A percentile compares a stretch with the other conserved stretches of the same genome.
These are phyloP conservation scores for Allantophomopsis cytisporea DNA, from an alignment of 2,329 filamentous ascomycete genomes.

Conservation along the genomic window DNA sequence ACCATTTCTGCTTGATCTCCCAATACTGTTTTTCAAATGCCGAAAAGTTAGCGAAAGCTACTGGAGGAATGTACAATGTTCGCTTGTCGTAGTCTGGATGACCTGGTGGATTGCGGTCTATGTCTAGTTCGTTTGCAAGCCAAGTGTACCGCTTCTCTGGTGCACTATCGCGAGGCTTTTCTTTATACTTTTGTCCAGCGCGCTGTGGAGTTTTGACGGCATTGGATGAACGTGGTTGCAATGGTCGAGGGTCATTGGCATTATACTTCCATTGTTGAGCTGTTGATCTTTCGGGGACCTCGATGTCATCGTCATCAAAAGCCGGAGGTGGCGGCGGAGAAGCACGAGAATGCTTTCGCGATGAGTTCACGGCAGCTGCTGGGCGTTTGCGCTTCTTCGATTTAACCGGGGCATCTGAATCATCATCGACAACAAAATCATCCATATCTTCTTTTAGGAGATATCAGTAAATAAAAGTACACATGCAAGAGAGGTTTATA, in stretches of 20 bases:
- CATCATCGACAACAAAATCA: conserved; percentile 74
- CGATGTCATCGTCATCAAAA: conserved; percentile 26
- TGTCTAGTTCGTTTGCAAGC: conserved; percentile 76
- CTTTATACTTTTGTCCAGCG: conserved; percentile 24
- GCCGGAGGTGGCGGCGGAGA: conserved; percentile 31
- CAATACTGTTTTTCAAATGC: conserved; percentile 98
- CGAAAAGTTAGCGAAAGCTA: conserved; percentile 71
- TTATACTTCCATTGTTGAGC: conserved; percentile 74
- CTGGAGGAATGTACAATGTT: conserved; percentile 78
- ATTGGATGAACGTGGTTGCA: conserved; percentile 29
- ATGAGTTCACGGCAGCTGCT: conserved; percentile 28
- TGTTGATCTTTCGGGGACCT: conserved; percentile 51
- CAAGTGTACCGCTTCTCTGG: conserved; percentile 81
- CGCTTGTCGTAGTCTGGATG: conserved; percentile 86
- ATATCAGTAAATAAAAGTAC: too few relatives aligned
- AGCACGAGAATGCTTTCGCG: conserved; percentile 49
- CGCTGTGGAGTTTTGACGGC: conserved; percentile 20
- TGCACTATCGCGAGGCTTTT: conserved; percentile 67
- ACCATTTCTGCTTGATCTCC: conserved; percentile 97
- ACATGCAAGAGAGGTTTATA: conserved; percentile 2
- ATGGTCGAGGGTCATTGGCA: conserved; percentile 38
- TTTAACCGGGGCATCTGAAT: conserved; percentile 54
- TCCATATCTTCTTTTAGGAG: conserved; percentile 49
- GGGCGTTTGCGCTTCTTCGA: conserved; percentile 59
- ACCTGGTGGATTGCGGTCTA: conserved; percentile 63